Percentiles rank a stretch among this genome's conserved stretches.
Evolutionary conservation across 1,139 yeast genomes (phyloP).

Genomic region (Arxiozyma bovina): DNA sequence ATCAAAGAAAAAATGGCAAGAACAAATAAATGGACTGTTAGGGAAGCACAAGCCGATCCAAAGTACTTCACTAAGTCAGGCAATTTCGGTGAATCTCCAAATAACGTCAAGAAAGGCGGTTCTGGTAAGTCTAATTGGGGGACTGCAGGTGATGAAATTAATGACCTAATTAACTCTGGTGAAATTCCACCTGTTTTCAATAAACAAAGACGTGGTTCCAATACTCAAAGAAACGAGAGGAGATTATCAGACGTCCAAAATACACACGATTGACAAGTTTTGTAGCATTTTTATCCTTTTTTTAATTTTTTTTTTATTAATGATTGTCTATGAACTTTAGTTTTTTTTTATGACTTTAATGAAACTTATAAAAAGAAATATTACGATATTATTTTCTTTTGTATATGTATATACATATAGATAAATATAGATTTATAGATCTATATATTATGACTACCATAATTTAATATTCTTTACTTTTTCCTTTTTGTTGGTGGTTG

Average conservation of each 20-base stretch:
- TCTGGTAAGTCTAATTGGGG: slow-evolving; percentile 82
- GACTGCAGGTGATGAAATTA: slow-evolving; percentile 55
- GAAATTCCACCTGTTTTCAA: slow-evolving; percentile 37
- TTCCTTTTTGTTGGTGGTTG: background rate
- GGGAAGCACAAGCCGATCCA: slow-evolving; percentile 51
- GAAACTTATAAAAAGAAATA: too few relatives aligned
- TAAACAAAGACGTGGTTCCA: slow-evolving; percentile 40
- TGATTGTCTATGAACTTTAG: background rate
- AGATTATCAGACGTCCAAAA: slow-evolving; percentile 25
- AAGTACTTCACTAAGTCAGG: slow-evolving; percentile 76
- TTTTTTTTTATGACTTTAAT: too few relatives aligned
- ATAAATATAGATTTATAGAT: too few relatives aligned
- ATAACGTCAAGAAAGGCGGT: slow-evolving; percentile 72
- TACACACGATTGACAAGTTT: background rate
- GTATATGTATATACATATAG: too few relatives aligned
- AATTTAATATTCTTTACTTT: background rate
- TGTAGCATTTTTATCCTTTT: too few relatives aligned
- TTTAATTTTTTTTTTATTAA: background rate
- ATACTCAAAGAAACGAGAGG: slow-evolving; percentile 34
- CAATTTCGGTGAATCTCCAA: slow-evolving; percentile 56
- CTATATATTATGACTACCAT: too few relatives aligned
- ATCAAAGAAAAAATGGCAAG: slow-evolving; percentile 50
- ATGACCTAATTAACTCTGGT: slow-evolving; percentile 39
- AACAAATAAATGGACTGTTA: slow-evolving; percentile 72
- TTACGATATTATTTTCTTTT: background rate